Percentiles rank a stretch among this genome's conserved stretches.
Evolutionary conservation across 129 eudicot genomes (phyloP).

Genomic region (Chrysanthemum seticuspe): DNA sequence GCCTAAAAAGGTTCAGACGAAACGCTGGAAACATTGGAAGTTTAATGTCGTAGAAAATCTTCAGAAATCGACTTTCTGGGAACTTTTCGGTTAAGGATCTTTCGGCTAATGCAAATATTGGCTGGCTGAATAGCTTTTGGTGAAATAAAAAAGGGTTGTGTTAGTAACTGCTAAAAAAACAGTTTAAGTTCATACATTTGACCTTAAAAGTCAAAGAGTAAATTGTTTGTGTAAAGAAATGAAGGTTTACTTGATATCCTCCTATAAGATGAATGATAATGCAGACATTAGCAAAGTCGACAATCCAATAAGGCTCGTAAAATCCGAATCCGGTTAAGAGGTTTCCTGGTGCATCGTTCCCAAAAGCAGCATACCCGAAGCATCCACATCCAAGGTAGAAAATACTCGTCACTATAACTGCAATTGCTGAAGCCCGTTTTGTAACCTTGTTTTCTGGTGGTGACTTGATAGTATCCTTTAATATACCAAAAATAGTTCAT

Average conservation of each 20-base stretch:
- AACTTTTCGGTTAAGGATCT: conserved; percentile 35
- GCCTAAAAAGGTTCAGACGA: conserved; percentile 34
- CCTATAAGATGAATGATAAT: conserved; percentile 77
- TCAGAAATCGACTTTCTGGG: conserved; percentile 43
- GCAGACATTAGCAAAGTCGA: conserved; percentile 64
- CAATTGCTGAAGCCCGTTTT: conserved; percentile 62
- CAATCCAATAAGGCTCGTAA: conserved; percentile 79
- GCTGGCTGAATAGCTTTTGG: conserved; percentile 62
- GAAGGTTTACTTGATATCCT: conserved; percentile 66
- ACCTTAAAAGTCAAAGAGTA: conserved; percentile 15
- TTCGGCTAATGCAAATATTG: conserved; percentile 49
- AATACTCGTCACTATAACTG: conserved; percentile 44
- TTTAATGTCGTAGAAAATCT: conserved; percentile 30
- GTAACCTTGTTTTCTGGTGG: conserved; percentile 65
- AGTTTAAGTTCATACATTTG: conserved; percentile 7
- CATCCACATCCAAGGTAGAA: conserved; percentile 89
- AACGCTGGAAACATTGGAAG: conserved; percentile 35
- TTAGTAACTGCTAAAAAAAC: conserved; percentile 16
- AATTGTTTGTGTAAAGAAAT: conserved; percentile 18
- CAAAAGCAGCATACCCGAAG: conserved; percentile 89
- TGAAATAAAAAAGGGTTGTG: not conserved
- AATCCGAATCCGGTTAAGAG: conserved; percentile 85
- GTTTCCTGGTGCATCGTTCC: conserved; percentile 73
- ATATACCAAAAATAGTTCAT: conserved; percentile 2
- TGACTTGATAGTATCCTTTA: conserved; percentile 70